A percentile compares a stretch with the other conserved stretches of the same genome.
phyloP scores from a whole-genome alignment of 2,329 filamentous ascomycete species.

The Xylariaceae sp. region DNA sequence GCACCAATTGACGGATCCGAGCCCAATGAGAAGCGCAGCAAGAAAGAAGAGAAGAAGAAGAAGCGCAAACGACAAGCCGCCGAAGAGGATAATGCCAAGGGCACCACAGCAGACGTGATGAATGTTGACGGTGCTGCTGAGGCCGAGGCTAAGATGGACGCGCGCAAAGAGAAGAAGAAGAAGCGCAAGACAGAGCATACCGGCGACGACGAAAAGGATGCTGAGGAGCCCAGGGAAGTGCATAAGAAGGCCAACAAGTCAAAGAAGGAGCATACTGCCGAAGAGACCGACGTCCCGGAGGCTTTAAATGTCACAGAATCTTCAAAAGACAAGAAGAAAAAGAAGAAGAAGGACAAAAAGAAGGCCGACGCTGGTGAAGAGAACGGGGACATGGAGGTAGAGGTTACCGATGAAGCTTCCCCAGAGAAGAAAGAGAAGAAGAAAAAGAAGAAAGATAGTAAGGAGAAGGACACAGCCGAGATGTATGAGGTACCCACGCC shows the following conservation, averaged over 20 bases:
- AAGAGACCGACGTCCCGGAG: not conserved
- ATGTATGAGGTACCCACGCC: constrained; percentile 19
- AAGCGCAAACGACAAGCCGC: constrained; percentile 27
- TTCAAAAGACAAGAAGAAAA: constrained; percentile 20
- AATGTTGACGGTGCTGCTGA: constrained; percentile 13
- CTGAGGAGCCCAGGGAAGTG: constrained; percentile 21
- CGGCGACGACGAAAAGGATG: constrained; percentile 9
- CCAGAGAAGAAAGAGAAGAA: constrained; percentile 26
- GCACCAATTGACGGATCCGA: constrained; percentile 13
- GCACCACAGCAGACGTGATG: constrained; percentile 9
- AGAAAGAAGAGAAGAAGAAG: constrained; percentile 36
- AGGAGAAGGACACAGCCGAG: constrained; percentile 23
- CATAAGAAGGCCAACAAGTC: constrained; percentile 28
- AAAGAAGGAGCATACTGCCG: constrained; percentile 1
- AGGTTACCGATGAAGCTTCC: not conserved
- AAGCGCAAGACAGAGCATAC: constrained; percentile 22
- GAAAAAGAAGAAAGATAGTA: constrained; percentile 24
- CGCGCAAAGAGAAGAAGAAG: constrained; percentile 26
- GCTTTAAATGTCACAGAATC: not conserved
- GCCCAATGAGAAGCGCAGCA: constrained; percentile 28
- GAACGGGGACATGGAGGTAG: not conserved
- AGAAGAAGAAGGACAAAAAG: constrained; percentile 23
- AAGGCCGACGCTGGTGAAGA: not conserved
- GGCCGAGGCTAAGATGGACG: constrained; percentile 13
- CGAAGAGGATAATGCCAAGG: constrained; percentile 17